Evolutionary conservation across 495 filamentous ascomycete species (phyloP).

Genomic region (Xylaria venustula): DNA sequence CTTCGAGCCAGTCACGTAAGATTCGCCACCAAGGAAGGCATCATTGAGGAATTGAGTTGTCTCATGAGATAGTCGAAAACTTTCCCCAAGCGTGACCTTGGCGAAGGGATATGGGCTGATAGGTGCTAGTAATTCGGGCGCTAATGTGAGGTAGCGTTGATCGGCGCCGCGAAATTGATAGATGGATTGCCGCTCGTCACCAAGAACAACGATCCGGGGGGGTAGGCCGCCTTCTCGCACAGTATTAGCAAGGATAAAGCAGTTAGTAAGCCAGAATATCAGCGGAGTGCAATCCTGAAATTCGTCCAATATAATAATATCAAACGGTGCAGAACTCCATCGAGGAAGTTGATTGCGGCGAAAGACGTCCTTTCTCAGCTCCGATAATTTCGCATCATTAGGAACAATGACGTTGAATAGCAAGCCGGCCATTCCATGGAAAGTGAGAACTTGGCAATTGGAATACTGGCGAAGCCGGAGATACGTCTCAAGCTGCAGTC

Average conservation of each 20-base stretch:
- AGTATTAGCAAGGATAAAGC: constrained; percentile 12
- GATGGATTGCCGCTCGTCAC: constrained; percentile 18
- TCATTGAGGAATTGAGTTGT: too few relatives aligned
- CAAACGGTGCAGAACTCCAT: background rate
- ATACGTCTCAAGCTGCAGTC: constrained; percentile 12
- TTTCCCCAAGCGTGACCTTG: too few relatives aligned
- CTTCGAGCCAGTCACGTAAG: too few relatives aligned
- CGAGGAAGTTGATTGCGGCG: constrained; percentile 10
- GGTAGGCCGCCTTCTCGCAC: too few relatives aligned
- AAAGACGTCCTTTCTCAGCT: constrained; percentile 10
- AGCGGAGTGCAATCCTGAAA: constrained; percentile 15
- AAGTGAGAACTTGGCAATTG: too few relatives aligned
- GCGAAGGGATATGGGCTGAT: too few relatives aligned
- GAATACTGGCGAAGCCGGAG: constrained; percentile 11
- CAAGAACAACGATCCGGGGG: constrained; percentile 13
- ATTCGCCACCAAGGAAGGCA: too few relatives aligned
- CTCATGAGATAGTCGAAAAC: too few relatives aligned
- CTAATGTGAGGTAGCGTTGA: constrained; percentile 10
- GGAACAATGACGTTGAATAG: too few relatives aligned
- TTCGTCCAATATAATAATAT: constrained; percentile 17
- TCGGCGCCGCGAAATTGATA: constrained; percentile 16
- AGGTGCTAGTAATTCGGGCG: constrained; percentile 12
- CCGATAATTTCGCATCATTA: too few relatives aligned
- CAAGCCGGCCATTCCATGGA: too few relatives aligned
- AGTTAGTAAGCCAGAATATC: constrained; percentile 12